Conservation (phyloP, 2,329 filamentous ascomycete genomes). For the Hypoxylon sp. region DNA sequence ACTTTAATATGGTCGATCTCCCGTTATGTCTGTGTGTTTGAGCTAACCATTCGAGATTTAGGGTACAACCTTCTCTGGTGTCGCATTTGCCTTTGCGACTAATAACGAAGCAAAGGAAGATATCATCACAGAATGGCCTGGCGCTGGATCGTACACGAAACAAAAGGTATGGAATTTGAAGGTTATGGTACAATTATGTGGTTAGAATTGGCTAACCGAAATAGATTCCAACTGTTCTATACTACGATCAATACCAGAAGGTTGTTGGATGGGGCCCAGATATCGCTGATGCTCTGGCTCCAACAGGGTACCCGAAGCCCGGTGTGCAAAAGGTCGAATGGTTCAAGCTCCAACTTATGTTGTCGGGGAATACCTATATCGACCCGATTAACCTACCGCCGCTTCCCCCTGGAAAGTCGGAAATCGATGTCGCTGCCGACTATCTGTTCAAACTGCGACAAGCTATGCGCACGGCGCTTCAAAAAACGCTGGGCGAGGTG, state of each 20-base stretch:
- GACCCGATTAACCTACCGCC: constrained; percentile 99
- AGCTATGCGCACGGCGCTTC: constrained; percentile 94
- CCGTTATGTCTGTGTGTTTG: not conserved
- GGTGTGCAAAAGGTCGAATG: constrained; percentile 99
- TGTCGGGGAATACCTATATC: constrained; percentile 98
- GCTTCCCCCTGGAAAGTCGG: constrained; percentile 96
- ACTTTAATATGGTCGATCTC: not conserved
- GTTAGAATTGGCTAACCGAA: constrained; percentile 43
- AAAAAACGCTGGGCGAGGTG: constrained; percentile 96
- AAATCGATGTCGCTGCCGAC: constrained; percentile 99
- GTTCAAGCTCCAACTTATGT: constrained; percentile 99
- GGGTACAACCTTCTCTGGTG: constrained; percentile 98
- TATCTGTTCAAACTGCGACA: constrained; percentile 98
- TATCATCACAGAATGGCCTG: constrained; percentile 99
- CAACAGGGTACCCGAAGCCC: constrained; percentile 96
- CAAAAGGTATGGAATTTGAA: constrained; percentile 80
- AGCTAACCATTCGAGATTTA: constrained; percentile 58
- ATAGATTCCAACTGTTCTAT: constrained; percentile 98
- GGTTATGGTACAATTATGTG: not conserved
- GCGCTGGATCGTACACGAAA: constrained; percentile 96
- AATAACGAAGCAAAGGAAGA: constrained; percentile 98
- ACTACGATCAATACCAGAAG: constrained; percentile 99
- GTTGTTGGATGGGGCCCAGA: constrained; percentile 99
- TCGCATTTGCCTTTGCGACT: constrained; percentile 96
- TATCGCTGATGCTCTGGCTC: constrained; percentile 95